Conservation (phyloP, 2,329 filamentous ascomycete genomes). For the Exophiala calicioides region DNA sequence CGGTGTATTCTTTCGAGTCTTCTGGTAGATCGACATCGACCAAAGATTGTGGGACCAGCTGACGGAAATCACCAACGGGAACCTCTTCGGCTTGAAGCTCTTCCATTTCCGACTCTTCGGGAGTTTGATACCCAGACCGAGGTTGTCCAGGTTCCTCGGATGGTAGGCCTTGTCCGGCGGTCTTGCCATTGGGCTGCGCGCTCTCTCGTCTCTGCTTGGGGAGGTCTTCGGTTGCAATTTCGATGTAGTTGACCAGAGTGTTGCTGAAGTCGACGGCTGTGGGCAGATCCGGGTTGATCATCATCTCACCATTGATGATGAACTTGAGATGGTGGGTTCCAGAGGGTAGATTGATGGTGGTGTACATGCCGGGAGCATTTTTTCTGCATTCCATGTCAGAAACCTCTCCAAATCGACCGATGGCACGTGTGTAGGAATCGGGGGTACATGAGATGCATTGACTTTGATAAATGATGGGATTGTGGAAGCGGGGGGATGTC, state of each 20-base stretch:
- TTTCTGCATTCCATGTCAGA: constrained; percentile 33
- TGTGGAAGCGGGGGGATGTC: constrained; percentile 2
- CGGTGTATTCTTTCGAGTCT: constrained; percentile 71
- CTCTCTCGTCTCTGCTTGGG: constrained; percentile 39
- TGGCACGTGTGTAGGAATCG: too few relatives aligned
- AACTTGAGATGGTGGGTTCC: constrained; percentile 98
- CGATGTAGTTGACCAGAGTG: constrained; percentile 97
- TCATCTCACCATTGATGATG: constrained; percentile 90
- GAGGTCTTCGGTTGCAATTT: constrained; percentile 77
- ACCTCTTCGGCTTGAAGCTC: constrained; percentile 48
- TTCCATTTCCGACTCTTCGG: constrained; percentile 31
- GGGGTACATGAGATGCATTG: too few relatives aligned
- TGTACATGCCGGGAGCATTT: constrained; percentile 62
- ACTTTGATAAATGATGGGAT: too few relatives aligned
- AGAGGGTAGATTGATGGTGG: constrained; percentile 78
- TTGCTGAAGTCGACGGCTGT: constrained; percentile 98
- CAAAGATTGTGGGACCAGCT: constrained; percentile 79
- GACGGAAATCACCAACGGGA: constrained; percentile 64
- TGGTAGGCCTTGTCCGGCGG: constrained; percentile 42
- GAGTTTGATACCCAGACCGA: constrained; percentile 38
- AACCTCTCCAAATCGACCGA: too few relatives aligned
- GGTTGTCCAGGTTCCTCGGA: constrained; percentile 40
- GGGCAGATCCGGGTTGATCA: constrained; percentile 79
- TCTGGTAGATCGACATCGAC: constrained; percentile 83
- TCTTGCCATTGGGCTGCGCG: constrained; percentile 37